Percentiles rank a stretch among this genome's conserved stretches.
These are phyloP conservation scores for Schizochytrium sp. DNA, from an alignment of 108 stramenopile species.

Conservation along the genomic window DNA sequence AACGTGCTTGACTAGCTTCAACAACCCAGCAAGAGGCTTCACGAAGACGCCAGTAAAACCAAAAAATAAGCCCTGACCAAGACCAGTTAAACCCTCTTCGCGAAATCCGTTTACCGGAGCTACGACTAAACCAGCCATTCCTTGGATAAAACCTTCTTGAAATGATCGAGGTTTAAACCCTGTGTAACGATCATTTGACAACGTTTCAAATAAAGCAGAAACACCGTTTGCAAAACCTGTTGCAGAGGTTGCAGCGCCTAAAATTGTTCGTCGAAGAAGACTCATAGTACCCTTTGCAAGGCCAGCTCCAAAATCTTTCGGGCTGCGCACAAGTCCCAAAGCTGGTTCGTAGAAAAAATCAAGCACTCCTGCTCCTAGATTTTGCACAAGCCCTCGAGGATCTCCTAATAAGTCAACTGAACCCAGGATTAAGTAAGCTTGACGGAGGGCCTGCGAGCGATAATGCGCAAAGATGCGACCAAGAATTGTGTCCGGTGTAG, in stretches of 20 bases:
- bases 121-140: slow-evolving; percentile 21
- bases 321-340: slow-evolving; percentile 43
- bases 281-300: slow-evolving; percentile 49
- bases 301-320: slow-evolving; percentile 52
- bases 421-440: slow-evolving; percentile 52
- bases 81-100: slow-evolving; percentile 1
- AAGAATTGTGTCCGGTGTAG: slow-evolving; percentile 37
- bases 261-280: neutral
- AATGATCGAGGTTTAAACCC: slow-evolving; percentile 29
- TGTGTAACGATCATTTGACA: slow-evolving; percentile 48
- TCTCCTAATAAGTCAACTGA: slow-evolving; percentile 52
- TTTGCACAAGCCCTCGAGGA: slow-evolving; percentile 55
- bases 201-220: slow-evolving; percentile 42
- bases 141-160: slow-evolving; percentile 8
- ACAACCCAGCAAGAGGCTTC: slow-evolving; percentile 22
- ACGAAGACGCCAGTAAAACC: slow-evolving; percentile 41
- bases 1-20: slow-evolving; percentile 53
- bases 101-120: slow-evolving; percentile 35
- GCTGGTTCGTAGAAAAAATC: slow-evolving; percentile 59
- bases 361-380: slow-evolving; percentile 45
- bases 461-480: slow-evolving; percentile 49
- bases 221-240: slow-evolving; percentile 41
- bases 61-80: slow-evolving; percentile 37
- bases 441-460: slow-evolving; percentile 53
- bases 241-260: slow-evolving; percentile 46